Evolutionary conservation across 2,329 filamentous ascomycete genomes (phyloP), one percentile per base, ranked within the genome.

Genomic region (Parastagonospora nodorum): DNA sequence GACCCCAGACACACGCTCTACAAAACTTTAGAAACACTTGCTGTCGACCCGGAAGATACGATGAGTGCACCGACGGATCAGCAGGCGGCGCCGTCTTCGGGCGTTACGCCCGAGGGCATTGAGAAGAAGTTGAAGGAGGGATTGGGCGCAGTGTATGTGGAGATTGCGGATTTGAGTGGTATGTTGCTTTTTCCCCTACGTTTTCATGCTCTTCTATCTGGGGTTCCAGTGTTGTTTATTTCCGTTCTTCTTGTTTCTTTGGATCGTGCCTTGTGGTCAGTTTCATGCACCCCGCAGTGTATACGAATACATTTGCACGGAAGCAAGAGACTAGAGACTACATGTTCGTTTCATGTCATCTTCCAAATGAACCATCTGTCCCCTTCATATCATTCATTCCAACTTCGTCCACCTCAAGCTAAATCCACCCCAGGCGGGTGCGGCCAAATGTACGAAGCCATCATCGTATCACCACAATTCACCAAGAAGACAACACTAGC

Each of bases 151-250:
- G 81, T 82, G 27, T 84, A 95, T 77, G 91, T 96, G 57, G 87
- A 94, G 66, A 91, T 97, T 63, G 88, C 90, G 58, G 93, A 97
- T 77, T 86, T 96, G 80, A 96, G 92, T 58, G 93, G 92, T 96
- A 83, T 51, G 79, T 71, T 30, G 9, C 8, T 16, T 39, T 32
- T 32, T 19, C 14, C 14, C 40, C 5, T 10, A 29, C 7, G 31
- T 49, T 45, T 19, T 27, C n/a, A n/a, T n/a, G n/a, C n/a, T n/a
- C n/a, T n/a, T n/a, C n/a, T n/a, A n/a, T n/a, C n/a, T n/a, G n/a
- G n/a, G n/a, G n/a, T n/a, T n/a, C n/a, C n/a, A n/a, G n/a, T n/a
- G n/a, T n/a, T n/a, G n/a, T n/a, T n/a, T n/a, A n/a, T n/a, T n/a
- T n/a, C n/a, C n/a, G n/a, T n/a, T n/a, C n/a, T 44, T 19, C 8